Conservation (phyloP, 345 rosid genomes). For the Acer saccharum region DNA sequence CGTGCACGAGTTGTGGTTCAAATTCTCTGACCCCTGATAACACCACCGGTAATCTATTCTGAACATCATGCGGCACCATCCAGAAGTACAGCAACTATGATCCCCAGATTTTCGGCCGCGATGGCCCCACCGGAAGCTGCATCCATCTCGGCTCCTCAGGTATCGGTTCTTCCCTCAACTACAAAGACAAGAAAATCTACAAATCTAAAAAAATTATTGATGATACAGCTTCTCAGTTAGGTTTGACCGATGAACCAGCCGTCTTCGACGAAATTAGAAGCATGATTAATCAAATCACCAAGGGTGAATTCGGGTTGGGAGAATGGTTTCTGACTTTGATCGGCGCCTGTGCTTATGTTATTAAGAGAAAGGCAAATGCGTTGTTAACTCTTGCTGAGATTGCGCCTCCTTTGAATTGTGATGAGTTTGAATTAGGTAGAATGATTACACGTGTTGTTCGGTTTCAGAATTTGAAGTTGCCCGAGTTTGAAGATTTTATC, state of each 20-base stretch:
- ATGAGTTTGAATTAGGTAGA: slow-evolving; percentile 62
- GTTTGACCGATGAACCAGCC: slow-evolving; percentile 27
- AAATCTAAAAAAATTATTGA: slow-evolving; percentile 57
- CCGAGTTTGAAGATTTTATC: slow-evolving; percentile 56
- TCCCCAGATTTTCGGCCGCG: slow-evolving; percentile 40
- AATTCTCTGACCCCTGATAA: slow-evolving; percentile 46
- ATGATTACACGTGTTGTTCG: slow-evolving; percentile 69
- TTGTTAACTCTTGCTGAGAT: slow-evolving; percentile 54
- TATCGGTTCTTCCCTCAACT: slow-evolving; percentile 44
- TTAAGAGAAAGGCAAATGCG: slow-evolving; percentile 49
- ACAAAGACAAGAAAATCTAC: slow-evolving; percentile 61
- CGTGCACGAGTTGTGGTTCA: slow-evolving; percentile 54
- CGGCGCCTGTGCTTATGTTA: slow-evolving; percentile 69
- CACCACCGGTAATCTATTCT: slow-evolving; percentile 39
- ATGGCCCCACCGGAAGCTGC: slow-evolving; percentile 61
- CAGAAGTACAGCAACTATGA: slow-evolving; percentile 48
- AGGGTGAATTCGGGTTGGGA: slow-evolving; percentile 66
- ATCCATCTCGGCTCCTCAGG: slow-evolving; percentile 61
- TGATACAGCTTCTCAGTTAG: slow-evolving; percentile 28
- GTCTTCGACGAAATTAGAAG: slow-evolving; percentile 27
- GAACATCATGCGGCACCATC: slow-evolving; percentile 50
- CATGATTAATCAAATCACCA: slow-evolving; percentile 50
- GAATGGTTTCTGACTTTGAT: slow-evolving; percentile 67
- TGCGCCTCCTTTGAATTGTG: slow-evolving; percentile 47
- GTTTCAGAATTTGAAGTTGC: slow-evolving; percentile 49